Evolutionary conservation across 2,329 filamentous ascomycete species (phyloP).

Genomic region (Penicillium expansum): DNA sequence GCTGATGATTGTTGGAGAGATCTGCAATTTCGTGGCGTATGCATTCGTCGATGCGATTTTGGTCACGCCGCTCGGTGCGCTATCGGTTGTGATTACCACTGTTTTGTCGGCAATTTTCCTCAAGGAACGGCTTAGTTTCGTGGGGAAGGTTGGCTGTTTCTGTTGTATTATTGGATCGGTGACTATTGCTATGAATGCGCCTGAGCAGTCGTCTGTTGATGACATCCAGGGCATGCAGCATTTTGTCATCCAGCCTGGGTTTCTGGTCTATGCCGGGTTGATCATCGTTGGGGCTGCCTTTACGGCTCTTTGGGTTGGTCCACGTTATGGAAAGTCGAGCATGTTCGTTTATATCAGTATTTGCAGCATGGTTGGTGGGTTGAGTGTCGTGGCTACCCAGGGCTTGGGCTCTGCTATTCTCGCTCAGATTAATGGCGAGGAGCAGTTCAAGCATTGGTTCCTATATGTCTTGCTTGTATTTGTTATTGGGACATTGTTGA

Average conservation of each 20-base stretch:
- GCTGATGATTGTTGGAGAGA: conserved; percentile 93
- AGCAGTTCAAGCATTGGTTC: conserved; percentile 98
- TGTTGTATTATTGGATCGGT: conserved; percentile 91
- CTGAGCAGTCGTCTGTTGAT: conserved; percentile 75
- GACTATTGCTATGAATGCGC: conserved; percentile 92
- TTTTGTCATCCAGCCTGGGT: conserved; percentile 82
- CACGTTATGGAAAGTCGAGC: conserved; percentile 88
- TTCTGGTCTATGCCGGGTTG: conserved; percentile 79
- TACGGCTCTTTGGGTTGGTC: conserved; percentile 76
- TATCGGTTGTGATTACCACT: conserved; percentile 89
- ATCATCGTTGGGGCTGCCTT: conserved; percentile 71
- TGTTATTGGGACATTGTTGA: conserved; percentile 81
- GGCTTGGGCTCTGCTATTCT: conserved; percentile 88
- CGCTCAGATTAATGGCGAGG: conserved; percentile 74
- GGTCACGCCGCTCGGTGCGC: conserved; percentile 84
- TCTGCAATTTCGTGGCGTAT: conserved; percentile 97
- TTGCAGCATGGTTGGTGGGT: conserved; percentile 88
- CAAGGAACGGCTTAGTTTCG: conserved; percentile 91
- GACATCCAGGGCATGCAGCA: conserved; percentile 90
- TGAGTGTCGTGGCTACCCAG: conserved; percentile 93
- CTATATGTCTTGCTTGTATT: conserved; percentile 89
- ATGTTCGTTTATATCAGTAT: conserved; percentile 98
- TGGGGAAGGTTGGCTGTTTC: conserved; percentile 94
- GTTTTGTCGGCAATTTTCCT: conserved; percentile 90
- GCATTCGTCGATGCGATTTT: conserved; percentile 95